Conservation (phyloP, 805 yeast genomes). For the Priceomyces melissophilus region DNA sequence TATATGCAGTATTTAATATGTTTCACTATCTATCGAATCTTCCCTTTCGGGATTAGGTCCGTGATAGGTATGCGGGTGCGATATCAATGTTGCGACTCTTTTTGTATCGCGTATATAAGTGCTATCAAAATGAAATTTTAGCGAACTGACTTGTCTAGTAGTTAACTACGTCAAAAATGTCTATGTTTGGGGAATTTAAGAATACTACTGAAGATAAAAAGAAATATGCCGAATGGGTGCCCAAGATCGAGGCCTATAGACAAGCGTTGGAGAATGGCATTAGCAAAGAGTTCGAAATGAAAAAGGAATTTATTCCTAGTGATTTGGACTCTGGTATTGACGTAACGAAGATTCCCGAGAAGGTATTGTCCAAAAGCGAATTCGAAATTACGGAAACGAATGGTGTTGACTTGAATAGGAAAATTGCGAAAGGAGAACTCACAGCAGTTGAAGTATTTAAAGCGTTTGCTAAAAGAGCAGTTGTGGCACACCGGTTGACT, state of each 20-base stretch:
- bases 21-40: too few species aligned
- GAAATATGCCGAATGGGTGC: conserved; percentile 30
- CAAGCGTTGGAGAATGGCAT: conserved; percentile 26
- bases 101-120: too few species aligned
- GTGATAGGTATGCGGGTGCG: too few species aligned
- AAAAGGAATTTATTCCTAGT: conserved; percentile 26
- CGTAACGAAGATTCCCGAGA: conserved; percentile 33
- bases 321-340: conserved; percentile 24
- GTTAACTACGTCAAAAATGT: too few species aligned
- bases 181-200: too few species aligned
- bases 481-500: conserved; percentile 61
- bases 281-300: conserved; percentile 19
- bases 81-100: too few species aligned
- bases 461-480: conserved; percentile 65
- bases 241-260: conserved; percentile 41
- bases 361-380: conserved; percentile 32
- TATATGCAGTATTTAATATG: too few species aligned
- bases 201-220: too few species aligned
- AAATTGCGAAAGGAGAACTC: conserved; percentile 38
- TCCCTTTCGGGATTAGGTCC: too few species aligned
- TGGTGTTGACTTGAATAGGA: conserved; percentile 20
- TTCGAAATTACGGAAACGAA: conserved; percentile 38
- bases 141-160: too few species aligned
- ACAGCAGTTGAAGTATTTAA: conserved; percentile 41
- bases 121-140: too few species aligned